Conservation (phyloP, 2,329 filamentous ascomycete species). For the Zymoseptoria passerinii region DNA sequence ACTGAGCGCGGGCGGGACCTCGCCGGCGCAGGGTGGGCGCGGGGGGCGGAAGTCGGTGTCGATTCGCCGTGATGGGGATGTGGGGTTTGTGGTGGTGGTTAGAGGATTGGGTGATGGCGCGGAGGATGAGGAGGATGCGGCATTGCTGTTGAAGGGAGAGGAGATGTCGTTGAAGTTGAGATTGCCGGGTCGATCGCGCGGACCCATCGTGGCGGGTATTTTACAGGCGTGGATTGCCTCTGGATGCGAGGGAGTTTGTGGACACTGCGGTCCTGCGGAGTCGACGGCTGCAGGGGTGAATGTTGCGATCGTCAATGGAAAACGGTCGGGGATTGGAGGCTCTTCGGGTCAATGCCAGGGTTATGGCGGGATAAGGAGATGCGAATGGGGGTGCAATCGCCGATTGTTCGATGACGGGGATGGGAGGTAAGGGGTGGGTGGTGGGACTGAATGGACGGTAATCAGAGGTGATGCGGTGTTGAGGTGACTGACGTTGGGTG, state of each 20-base stretch:
- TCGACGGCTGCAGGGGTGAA: neutral
- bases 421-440: no score
- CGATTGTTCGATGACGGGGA: no score
- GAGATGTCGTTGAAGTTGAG: conserved; percentile 6
- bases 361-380: neutral
- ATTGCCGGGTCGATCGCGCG: neutral
- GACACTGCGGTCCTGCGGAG: neutral
- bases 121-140: neutral
- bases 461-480: no score
- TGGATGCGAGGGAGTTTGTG: neutral
- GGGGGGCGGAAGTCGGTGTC: conserved; percentile 21
- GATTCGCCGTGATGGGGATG: neutral
- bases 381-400: no score
- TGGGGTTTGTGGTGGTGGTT: neutral
- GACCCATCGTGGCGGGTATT: neutral
- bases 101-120: neutral
- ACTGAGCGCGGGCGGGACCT: conserved; percentile 78
- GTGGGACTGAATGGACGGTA: no score
- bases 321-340: neutral
- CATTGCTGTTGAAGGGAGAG: neutral
- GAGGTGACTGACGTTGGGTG: no score
- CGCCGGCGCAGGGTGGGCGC: conserved; percentile 33
- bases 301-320: neutral
- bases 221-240: neutral
- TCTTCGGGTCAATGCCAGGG: no score